Base-by-base conservation (phyloP, 805 yeast species). In the Candida krabiensis region DNA sequence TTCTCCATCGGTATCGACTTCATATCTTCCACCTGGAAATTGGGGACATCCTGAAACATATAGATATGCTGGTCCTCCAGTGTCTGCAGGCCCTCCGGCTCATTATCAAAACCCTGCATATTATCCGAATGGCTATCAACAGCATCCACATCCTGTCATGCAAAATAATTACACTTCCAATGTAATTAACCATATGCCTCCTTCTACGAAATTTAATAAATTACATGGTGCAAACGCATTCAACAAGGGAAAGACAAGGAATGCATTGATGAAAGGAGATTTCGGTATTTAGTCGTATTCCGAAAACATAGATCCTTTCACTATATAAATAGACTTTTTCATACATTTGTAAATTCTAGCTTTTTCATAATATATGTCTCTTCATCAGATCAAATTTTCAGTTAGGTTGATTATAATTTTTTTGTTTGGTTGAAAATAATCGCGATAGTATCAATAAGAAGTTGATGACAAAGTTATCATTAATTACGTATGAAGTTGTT, bases 261-360 rank as follows among this genome's bases (percentile, higher is more conserved):
- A 78, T 35, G 86, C 86, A 2, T 70, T 84, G 33, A 74, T 76
- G 52, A 78, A 75, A 40, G 85, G 84, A 21, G 72, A 72, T 38
- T 84, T 83, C 63, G 91, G 91, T 31, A 81, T 84, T 25, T 83
- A 61, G 44, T 38, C 44, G n/a, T n/a, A n/a, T n/a, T n/a, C n/a
- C n/a, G n/a, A n/a, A n/a, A n/a, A n/a, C n/a, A n/a, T n/a, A n/a
- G n/a, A n/a, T n/a, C n/a, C n/a, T n/a, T n/a, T n/a, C n/a, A n/a
- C n/a, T n/a, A n/a, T n/a, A n/a, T n/a, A n/a, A n/a, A n/a, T 12
- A 26, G 17, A 12, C 21, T 30, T 30, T 16, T 25, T 9, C n/a
- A 8, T n/a, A 26, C 30, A 11, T n/a, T n/a, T n/a, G n/a, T n/a
- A n/a, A n/a, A n/a, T n/a, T n/a, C n/a, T n/a, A n/a, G n/a, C n/a